Base-by-base conservation (phyloP, 495 filamentous ascomycete species). In the Hypoxylon trugodes region DNA sequence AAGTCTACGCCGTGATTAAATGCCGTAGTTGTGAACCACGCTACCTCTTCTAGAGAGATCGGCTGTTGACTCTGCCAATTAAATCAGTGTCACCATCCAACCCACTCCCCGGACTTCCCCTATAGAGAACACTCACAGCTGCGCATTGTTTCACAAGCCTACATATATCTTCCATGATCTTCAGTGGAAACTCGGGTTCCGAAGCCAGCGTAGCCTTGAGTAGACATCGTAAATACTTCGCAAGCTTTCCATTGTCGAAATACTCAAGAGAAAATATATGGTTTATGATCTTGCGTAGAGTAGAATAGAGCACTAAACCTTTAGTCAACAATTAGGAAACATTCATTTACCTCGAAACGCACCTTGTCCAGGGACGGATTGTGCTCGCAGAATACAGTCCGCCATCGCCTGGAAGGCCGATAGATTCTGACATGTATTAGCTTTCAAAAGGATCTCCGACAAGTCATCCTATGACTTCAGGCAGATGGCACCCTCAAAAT, bases 1-100 rank as follows among this genome's bases (percentile, higher is more conserved):
- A 88, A 84, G 59, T 95, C 91, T 16, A 93, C 81, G 0, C 88
- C 88, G 36, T 81, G 84, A 61, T 96, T 96, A 78, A 95, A 96
- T 0, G 87, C 74, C 2, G 82, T 85, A 0, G 84, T 84, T 0
- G 87, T 87, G 24, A 97, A 83, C 88, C 90, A 93, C 64, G 90
- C 86, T 2, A 96, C 75, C 61, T 97, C 93, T 5, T 84, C 82
- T 7, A 73, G 56, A 3, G 90, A 90, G 68, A 91, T 96, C 2
- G 69, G 68, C 9, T 80, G 71, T 9, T 77, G 61, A 43, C 59
- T 74, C 79, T 83, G 19, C 32, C 35, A 30, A 3, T 54, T 47
- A 54, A 37, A 16, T 59, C 24, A 49, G 45, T 16, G 25, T 22
- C 12, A 22, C 2, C 32, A 6, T 36, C 16, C n/a, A 3, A 13